phyloP scores from a whole-genome alignment of 169 alveolate species.

The Plasmodium berghei region DNA sequence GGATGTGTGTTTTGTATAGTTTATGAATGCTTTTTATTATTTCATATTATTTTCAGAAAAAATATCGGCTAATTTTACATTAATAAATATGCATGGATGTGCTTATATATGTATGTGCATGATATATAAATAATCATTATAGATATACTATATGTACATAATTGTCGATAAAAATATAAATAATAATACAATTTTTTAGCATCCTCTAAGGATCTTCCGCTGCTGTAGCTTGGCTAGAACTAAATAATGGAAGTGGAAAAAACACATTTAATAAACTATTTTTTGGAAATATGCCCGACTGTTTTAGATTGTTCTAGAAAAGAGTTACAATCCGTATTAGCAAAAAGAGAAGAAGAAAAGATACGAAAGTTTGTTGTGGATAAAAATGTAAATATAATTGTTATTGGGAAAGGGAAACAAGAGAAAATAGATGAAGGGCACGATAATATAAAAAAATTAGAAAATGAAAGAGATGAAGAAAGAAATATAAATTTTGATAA shows the following conservation, averaged over 20 bases:
- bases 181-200: neutral
- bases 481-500: conserved; percentile 18
- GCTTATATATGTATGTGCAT: neutral
- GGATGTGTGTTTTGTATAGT: too few relatives aligned
- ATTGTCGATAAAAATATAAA: neutral
- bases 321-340: conserved; percentile 83
- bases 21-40: too few relatives aligned
- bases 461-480: conserved; percentile 25
- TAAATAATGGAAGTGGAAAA: conserved; percentile 82
- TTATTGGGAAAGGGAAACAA: conserved; percentile 84
- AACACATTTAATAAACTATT: conserved; percentile 83
- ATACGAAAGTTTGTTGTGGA: conserved; percentile 83
- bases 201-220: too few relatives aligned
- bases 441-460: conserved; percentile 22
- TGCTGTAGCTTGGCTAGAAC: neutral
- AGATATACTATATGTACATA: neutral
- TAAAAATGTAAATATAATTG: conserved; percentile 81
- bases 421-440: conserved; percentile 20
- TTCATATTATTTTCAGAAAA: too few relatives aligned
- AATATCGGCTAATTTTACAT: neutral
- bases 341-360: conserved; percentile 82
- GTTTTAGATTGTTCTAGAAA: conserved; percentile 87
- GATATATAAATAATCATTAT: too few relatives aligned
- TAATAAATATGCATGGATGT: neutral
- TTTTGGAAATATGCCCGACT: conserved; percentile 88